These are phyloP conservation scores for Noccaea caerulescens DNA, from an alignment of 345 rosid genomes.

Conservation along the genomic window DNA sequence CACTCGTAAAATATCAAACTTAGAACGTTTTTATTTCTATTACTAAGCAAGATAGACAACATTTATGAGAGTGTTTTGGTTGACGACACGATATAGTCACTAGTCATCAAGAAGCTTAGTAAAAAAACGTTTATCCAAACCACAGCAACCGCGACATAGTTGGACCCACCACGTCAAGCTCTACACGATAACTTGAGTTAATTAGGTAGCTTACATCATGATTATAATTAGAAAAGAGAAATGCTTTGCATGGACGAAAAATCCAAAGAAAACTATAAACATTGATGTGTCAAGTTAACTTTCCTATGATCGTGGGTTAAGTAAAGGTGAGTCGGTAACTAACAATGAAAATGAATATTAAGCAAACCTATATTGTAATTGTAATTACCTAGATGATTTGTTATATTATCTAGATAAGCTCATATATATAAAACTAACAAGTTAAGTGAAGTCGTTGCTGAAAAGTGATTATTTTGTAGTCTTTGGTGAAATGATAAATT, in stretches of 20 bases:
- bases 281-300: not conserved
- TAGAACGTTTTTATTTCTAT: not conserved
- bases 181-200: not conserved
- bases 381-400: not conserved
- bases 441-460: slow-evolving; percentile 40
- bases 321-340: slow-evolving; percentile 28
- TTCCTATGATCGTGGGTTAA: slow-evolving; percentile 17
- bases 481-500: slow-evolving; percentile 16
- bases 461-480: not conserved
- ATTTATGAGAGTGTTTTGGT: slow-evolving; percentile 35
- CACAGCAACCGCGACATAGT: slow-evolving; percentile 28
- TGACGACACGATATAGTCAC: slow-evolving; percentile 39
- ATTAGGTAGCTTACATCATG: slow-evolving; percentile 4
- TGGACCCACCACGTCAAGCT: slow-evolving; percentile 35
- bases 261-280: not conserved
- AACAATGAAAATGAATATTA: not conserved
- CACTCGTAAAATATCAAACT: not conserved
- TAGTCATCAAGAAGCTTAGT: slow-evolving; percentile 34
- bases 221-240: not conserved
- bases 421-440: slow-evolving; percentile 6
- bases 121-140: slow-evolving; percentile 1
- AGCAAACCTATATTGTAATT: not conserved
- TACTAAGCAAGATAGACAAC: slow-evolving; percentile 4
- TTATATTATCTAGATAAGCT: not conserved
- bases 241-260: slow-evolving; percentile 14